A percentile compares a stretch with the other conserved stretches of the same genome.
phyloP scores from a whole-genome alignment of 1,284 basidiomycete species.

The Chalciporus piperatoides region DNA sequence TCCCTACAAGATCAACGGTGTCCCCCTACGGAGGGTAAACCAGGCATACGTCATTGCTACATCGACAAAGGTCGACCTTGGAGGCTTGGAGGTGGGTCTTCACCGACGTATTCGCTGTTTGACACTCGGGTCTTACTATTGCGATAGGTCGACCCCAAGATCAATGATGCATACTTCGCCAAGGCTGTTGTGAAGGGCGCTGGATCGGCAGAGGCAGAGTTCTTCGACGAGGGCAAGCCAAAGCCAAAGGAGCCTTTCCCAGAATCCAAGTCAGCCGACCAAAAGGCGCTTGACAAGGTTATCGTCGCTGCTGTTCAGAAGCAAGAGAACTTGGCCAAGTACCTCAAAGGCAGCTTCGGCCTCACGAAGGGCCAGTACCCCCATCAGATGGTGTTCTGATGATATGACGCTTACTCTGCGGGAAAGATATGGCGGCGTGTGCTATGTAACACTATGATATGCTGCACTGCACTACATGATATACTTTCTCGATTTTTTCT shows the following conservation, averaged over 20 bases:
- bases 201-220: slow-evolving; percentile 88
- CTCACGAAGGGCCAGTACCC: slow-evolving; percentile 94
- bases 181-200: slow-evolving; percentile 73
- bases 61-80: slow-evolving; percentile 91
- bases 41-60: slow-evolving; percentile 99
- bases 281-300: slow-evolving; percentile 89
- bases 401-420: slow-evolving; percentile 13
- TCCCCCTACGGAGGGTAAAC: slow-evolving; percentile 96
- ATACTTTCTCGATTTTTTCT: slow-evolving; percentile 9
- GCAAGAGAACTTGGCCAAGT: slow-evolving; percentile 90
- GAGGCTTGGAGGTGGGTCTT: slow-evolving; percentile 61
- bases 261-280: slow-evolving; percentile 86
- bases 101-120: slow-evolving; percentile 8
- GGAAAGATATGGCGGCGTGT: slow-evolving; percentile 18
- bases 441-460: slow-evolving; percentile 27
- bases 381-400: slow-evolving; percentile 83
- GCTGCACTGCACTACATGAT: slow-evolving; percentile 15
- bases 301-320: slow-evolving; percentile 89
- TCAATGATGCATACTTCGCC: slow-evolving; percentile 95
- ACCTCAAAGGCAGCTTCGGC: slow-evolving; percentile 92
- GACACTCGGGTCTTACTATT: slow-evolving; percentile 11
- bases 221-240: slow-evolving; percentile 93
- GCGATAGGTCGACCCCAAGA: slow-evolving; percentile 75
- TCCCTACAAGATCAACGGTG: slow-evolving; percentile 98
- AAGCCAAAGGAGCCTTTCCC: slow-evolving; percentile 91